Evolutionary conservation across 2,329 filamentous ascomycete genomes (phyloP).

Genomic region (Ascomycota sp.): DNA sequence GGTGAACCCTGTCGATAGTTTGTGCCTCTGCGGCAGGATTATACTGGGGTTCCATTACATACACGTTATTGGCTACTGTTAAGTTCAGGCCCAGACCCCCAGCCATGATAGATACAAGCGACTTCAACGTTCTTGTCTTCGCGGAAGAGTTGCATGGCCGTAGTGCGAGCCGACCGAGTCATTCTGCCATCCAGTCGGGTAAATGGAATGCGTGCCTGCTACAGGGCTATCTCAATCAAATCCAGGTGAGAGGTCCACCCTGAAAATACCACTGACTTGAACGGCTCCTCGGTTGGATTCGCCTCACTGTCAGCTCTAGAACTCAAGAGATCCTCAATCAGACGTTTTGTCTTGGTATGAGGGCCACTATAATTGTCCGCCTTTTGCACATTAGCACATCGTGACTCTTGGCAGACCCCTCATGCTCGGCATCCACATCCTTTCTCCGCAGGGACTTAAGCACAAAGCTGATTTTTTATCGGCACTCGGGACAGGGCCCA

Average conservation of each 20-base stretch:
- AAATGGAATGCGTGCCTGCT: constrained; percentile 43
- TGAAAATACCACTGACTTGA: constrained; percentile 89
- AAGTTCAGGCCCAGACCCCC: constrained; percentile 84
- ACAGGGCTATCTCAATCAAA: constrained; percentile 67
- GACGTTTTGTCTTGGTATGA: constrained; percentile 74
- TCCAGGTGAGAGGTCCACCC: constrained; percentile 93
- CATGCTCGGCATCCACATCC: constrained; percentile 35
- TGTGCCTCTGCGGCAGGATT: constrained; percentile 91
- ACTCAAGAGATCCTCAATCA: constrained; percentile 53
- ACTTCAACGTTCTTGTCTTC: constrained; percentile 51
- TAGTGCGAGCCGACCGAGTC: constrained; percentile 51
- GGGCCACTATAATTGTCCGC: constrained; percentile 60
- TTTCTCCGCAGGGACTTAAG: constrained; percentile 49
- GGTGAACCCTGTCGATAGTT: constrained; percentile 81
- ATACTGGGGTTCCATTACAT: constrained; percentile 96
- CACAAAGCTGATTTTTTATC: constrained; percentile 36
- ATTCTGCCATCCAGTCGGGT: constrained; percentile 83
- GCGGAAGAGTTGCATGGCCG: constrained; percentile 59
- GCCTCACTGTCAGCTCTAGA: constrained; percentile 41
- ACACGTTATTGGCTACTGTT: constrained; percentile 68
- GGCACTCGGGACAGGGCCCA: constrained; percentile 49
- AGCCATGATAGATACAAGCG: constrained; percentile 72
- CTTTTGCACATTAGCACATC: constrained; percentile 24
- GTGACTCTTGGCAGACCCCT: constrained; percentile 22
- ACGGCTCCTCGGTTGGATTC: constrained; percentile 46